Base-by-base conservation (phyloP, 1,139 yeast genomes). In the Magnusiomyces fungicola region DNA sequence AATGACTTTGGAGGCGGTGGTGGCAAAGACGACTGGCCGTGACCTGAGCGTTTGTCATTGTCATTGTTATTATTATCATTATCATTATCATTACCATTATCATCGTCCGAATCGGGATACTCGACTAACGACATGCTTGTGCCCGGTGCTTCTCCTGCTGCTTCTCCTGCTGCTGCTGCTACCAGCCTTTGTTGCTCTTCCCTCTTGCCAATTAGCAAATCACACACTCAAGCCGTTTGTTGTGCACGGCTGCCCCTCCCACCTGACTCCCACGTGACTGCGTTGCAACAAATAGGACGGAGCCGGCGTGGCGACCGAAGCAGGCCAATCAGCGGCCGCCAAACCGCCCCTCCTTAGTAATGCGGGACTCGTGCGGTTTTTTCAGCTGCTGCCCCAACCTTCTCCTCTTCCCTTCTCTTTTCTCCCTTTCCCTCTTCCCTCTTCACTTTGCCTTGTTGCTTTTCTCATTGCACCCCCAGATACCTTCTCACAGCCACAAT, bases 1-100 rank as follows among this genome's bases (percentile, higher is more conserved):
- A 66, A 63, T 22, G 57, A 43, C 10, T 52, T 55, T 1, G 69
- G 68, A 2, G 65, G 51, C 10, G 59, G 57, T 2, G 50, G 53
- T 4, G 21, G 9, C 10, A 4, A 27, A 1, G 34, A 6, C 5
- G 2, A 12, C 23, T 42, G 21, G 27, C 12, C 30, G 30, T 12
- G 10, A 27, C 12, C 30, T 27, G 30, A 27, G 30, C 12, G 10
- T 7, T 27, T 18, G 16, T 14, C n/a, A 32, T 32, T 18, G 18
- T 18, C 5, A 22, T 33, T 36, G 24, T 30, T 32, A 21, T 30
- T 21, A 18, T 23, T 33, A 12, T 18, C 40, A 33, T 14, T 21
- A 14, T 23, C 40, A 12, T 3, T 5, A 3, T 16, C 41, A 6
- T 6, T 3, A 3, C 22, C 41, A 16, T 12, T 22, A 16, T 37